phyloP scores from a whole-genome alignment of 345 rosid species.

The Mercurialis annua region DNA sequence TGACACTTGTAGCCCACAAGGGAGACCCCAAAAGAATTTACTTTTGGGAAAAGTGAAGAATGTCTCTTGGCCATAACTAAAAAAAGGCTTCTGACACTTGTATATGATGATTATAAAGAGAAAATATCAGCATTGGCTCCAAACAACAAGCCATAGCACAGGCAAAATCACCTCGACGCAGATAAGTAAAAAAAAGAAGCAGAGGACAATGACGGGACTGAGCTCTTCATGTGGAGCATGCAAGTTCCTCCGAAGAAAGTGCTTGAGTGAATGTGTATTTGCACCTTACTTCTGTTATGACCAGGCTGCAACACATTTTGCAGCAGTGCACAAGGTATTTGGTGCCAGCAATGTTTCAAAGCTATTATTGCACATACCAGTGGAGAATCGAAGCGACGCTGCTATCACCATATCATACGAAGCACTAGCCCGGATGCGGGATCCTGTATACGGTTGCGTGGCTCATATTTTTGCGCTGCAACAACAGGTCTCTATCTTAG shows the following conservation, averaged over 20 bases:
- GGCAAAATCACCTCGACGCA: slow-evolving; percentile 23
- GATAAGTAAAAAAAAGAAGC: slow-evolving; percentile 27
- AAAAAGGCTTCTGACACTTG: slow-evolving; percentile 23
- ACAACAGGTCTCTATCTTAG: slow-evolving; percentile 48
- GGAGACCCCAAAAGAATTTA: slow-evolving; percentile 51
- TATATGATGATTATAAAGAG: slow-evolving; percentile 41
- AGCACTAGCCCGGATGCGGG: slow-evolving; percentile 59
- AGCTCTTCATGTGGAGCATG: slow-evolving; percentile 87
- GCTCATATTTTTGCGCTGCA: slow-evolving; percentile 66
- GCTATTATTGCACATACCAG: slow-evolving; percentile 51
- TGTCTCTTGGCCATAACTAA: slow-evolving; percentile 31
- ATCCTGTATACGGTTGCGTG: slow-evolving; percentile 64
- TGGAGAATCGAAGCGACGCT: slow-evolving; percentile 48
- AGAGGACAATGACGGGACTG: slow-evolving; percentile 58
- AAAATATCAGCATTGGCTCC: slow-evolving; percentile 29
- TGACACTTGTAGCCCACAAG: slow-evolving; percentile 54
- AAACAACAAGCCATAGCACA: slow-evolving; percentile 22
- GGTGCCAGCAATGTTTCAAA: slow-evolving; percentile 82
- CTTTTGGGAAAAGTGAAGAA: slow-evolving; percentile 35
- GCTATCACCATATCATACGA: slow-evolving; percentile 62
- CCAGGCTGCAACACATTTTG: slow-evolving; percentile 59
- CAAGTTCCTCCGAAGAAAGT: slow-evolving; percentile 74
- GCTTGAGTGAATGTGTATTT: slow-evolving; percentile 59
- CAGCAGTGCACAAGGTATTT: slow-evolving; percentile 74
- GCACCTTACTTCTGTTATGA: slow-evolving; percentile 73